Conservation (phyloP, 345 rosid genomes). For the Brassica incana region DNA sequence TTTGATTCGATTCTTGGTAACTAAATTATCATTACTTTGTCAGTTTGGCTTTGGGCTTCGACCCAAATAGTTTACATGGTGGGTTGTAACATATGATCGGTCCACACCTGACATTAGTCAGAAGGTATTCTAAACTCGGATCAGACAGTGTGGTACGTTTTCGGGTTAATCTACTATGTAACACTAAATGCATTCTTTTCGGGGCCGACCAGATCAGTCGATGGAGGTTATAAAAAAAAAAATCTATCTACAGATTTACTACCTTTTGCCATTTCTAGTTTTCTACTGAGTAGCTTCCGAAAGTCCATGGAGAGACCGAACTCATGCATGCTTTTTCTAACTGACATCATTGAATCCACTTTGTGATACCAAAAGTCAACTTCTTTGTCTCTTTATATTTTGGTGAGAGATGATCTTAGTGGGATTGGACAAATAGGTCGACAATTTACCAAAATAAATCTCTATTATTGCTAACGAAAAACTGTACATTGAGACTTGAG, state of each 20-base stretch:
- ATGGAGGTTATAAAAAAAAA: too few relatives aligned
- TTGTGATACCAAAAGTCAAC: not conserved
- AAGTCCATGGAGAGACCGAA: not conserved
- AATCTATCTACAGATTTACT: not conserved
- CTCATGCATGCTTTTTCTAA: constrained; percentile 5
- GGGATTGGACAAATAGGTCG: not conserved
- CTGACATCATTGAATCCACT: constrained; percentile 11
- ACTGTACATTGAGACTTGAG: not conserved
- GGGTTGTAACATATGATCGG: too few relatives aligned
- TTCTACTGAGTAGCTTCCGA: not conserved
- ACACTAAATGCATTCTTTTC: too few relatives aligned
- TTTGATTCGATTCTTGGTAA: too few relatives aligned
- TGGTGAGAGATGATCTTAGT: not conserved
- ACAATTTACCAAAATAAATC: not conserved
- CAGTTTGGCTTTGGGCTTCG: too few relatives aligned
- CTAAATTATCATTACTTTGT: too few relatives aligned
- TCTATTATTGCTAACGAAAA: not conserved
- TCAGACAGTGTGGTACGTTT: too few relatives aligned
- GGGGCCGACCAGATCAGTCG: too few relatives aligned
- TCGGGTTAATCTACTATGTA: too few relatives aligned
- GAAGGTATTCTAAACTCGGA: too few relatives aligned
- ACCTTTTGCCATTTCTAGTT: not conserved
- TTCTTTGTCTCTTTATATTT: constrained; percentile 9
- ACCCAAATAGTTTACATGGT: too few relatives aligned
- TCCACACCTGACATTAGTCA: too few relatives aligned